Evolutionary conservation across 768 basidiomycete genomes (phyloP), one percentile per base, ranked within the genome.

Genomic region (Lentinula aciculospora): DNA sequence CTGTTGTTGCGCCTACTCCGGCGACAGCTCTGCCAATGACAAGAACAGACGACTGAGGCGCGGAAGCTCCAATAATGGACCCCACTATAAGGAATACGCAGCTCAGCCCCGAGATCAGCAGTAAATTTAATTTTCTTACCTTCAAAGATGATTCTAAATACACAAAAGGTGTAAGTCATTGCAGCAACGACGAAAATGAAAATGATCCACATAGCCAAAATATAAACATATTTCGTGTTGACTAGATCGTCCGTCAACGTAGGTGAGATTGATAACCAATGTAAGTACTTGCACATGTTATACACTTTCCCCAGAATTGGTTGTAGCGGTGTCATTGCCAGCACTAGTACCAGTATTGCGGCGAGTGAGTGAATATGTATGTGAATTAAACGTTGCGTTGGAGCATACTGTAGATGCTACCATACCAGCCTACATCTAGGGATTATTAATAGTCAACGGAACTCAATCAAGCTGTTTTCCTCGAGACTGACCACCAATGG

Each of bases 11-110:
- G 2, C 79, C 80, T 2, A 78, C 58, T 10, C 80, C 80, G 2
- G 74, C 68, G 36, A 81, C 62, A 0, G 79, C 78, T 17, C 79
- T 66, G 10, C 80, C 80, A 48, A 78, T 66, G 48, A 76, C 74
- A 25, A 76, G 61, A 7, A 66, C 58, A 37, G 62, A 58, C 23
- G 72, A 64, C 48, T 53, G 64, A 1, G 62, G 60, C n/a, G 69
- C 66, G 15, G 68, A 67, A 19, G 74, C 80, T 61, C 77, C 79
- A 39, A 78, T 64, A 17, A 74, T 60, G 1, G 71, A 74, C 3
- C 80, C 79, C 21, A 79, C 59, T 60, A 80, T 78, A 62, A 80
- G 79, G 53, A 77, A 60, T 1, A n/a, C n/a, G n/a, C n/a, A n/a
- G n/a, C n/a, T n/a, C n/a, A n/a, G n/a, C n/a, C n/a, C n/a, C n/a